Base-by-base conservation (phyloP, 208 protist genomes). In the Lotmaria passim region DNA sequence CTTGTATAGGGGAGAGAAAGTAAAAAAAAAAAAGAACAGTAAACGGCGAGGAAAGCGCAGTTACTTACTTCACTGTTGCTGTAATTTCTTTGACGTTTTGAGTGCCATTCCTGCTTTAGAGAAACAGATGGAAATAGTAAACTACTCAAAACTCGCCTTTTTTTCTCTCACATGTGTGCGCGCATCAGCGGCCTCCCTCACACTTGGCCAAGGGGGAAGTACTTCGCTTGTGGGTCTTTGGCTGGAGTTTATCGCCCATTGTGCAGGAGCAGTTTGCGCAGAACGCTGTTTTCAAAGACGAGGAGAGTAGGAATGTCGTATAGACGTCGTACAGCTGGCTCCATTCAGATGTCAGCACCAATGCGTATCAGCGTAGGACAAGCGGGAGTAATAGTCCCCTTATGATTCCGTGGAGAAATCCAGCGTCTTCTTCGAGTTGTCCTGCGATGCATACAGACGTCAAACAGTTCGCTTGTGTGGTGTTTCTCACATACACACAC, bases 171-270 rank as follows among this genome's bases (percentile, higher is more conserved):
- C 39, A 64, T 64, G 21, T 23, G 30, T n/a, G 60, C 5, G 10
- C 60, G 43, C n/a, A 66, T 31, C 43, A 0, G 21, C 17, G 57
- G 57, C 21, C 53, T 31, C 52, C 47, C 50, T 17, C 56, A 60
- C 21, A 82, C n/a, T 62, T 24, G 65, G n/a, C 84, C 84, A 90
- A 30, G n/a, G n/a, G 84, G 84, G 62, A 82, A 90, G 17, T 72
- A 31, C 47, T 43, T 60, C 0, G 69, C 84, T 11, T 75, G 66
- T 8, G 77, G 84, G 59, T 90, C 80, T 10, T 39, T 59, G 43
- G 73, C 38, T 7, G 86, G 26, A n/a, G 69, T 46, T n/a, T 58
- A 61, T 8, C 84, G 73, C 1, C 34, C 84, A 53, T 60, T 46
- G 6, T 56, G 75, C 31, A 72, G 61, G 12, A 90, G 50, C 24